phyloP scores from a whole-genome alignment of 176 grass and related monocot species.

The Oryza glaberrima region DNA sequence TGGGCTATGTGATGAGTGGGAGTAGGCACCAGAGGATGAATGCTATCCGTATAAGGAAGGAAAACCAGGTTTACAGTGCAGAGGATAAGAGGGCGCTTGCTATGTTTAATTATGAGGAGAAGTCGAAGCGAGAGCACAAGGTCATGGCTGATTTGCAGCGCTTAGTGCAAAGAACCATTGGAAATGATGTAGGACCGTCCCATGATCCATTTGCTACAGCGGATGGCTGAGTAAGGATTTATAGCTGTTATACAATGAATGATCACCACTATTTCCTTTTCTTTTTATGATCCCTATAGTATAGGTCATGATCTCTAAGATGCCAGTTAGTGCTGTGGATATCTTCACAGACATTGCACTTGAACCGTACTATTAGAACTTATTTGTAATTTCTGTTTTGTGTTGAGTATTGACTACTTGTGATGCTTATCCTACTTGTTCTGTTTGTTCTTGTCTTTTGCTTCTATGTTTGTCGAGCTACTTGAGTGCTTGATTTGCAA shows the following conservation, averaged over 20 bases:
- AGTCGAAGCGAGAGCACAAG: conserved; percentile 85
- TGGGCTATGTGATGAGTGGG: conserved; percentile 98
- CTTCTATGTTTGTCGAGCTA: not conserved
- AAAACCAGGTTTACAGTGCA: conserved; percentile 97
- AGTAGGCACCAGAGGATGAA: conserved; percentile 99
- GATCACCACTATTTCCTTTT: conserved; percentile 13
- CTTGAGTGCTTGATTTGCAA: not conserved
- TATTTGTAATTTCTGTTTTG: conserved; percentile 45
- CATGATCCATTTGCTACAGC: conserved; percentile 88
- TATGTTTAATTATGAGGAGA: conserved; percentile 99
- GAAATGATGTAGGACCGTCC: conserved; percentile 63
- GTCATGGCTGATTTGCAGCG: conserved; percentile 98
- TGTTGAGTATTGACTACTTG: conserved; percentile 16
- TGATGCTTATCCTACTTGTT: not conserved
- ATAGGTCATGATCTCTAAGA: conserved; percentile 11
- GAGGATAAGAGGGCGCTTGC: conserved; percentile 96
- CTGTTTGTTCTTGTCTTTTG: not conserved
- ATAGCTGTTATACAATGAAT: conserved; percentile 32
- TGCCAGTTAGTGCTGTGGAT: conserved; percentile 11
- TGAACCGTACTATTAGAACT: not conserved
- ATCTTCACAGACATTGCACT: not conserved
- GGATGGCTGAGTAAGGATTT: conserved; percentile 57
- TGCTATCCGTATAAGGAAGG: conserved; percentile 96
- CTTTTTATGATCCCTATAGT: conserved; percentile 8
- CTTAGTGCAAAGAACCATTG: conserved; percentile 93